Conservation (phyloP, 495 filamentous ascomycete genomes). For the Diplogelasinospora grovesii region DNA sequence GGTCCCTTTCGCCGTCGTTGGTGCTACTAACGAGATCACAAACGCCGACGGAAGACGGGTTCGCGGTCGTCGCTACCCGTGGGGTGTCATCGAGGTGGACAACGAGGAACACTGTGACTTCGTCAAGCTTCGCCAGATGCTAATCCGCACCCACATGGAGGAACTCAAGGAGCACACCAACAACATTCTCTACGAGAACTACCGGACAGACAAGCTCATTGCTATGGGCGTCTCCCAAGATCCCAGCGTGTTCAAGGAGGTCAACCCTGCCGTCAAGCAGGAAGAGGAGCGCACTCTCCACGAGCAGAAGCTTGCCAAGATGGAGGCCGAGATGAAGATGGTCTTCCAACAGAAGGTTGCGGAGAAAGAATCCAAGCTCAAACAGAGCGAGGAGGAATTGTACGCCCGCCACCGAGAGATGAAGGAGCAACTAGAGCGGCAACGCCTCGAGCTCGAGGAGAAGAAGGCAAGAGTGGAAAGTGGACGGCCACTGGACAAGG, state of each 20-base stretch:
- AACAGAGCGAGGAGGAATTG: conserved; percentile 97
- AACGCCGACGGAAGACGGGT: conserved; percentile 91
- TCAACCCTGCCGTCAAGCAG: conserved; percentile 99
- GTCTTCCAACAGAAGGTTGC: conserved; percentile 99
- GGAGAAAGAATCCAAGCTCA: conserved; percentile 99
- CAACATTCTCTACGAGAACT: conserved; percentile 98
- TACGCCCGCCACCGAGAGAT: conserved; percentile 97
- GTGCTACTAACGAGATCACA: conserved; percentile 87
- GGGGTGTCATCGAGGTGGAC: conserved; percentile 98
- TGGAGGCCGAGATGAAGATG: conserved; percentile 99
- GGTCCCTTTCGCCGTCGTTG: conserved; percentile 96
- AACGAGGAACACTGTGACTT: conserved; percentile 99
- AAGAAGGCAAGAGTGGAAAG: conserved; percentile 93
- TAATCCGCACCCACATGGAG: conserved; percentile 99
- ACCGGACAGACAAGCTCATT: conserved; percentile 97
- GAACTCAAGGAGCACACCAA: conserved; percentile 99
- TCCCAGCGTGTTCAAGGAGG: conserved; percentile 99
- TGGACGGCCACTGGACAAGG: conserved; percentile 91
- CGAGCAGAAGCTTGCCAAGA: conserved; percentile 99
- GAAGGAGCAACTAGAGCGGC: conserved; percentile 97
- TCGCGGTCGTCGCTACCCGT: conserved; percentile 92
- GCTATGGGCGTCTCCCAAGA: conserved; percentile 98
- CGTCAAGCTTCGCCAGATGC: conserved; percentile 98
- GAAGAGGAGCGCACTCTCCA: conserved; percentile 96
- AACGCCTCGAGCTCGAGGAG: conserved; percentile 89